Base-by-base conservation (phyloP, 768 basidiomycete species). In the Hydnomerulius pinastri region DNA sequence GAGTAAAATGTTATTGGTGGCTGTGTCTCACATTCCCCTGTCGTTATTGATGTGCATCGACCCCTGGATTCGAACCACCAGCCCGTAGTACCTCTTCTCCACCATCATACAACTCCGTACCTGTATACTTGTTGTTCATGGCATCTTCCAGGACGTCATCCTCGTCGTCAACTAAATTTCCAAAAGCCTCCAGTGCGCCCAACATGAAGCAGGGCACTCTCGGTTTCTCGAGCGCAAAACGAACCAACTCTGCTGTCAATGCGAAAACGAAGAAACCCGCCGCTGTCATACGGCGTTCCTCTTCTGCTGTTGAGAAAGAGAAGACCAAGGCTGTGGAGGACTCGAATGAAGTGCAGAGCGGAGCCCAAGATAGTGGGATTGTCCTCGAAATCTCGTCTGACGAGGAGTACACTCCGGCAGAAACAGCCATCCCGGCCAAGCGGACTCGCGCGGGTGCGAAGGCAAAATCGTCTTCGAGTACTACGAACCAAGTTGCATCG, bases 181-280 rank as follows among this genome's bases (percentile, higher is more conserved):
- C 32, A 40, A 29, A 18, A 39, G 15, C 15, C 10, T 23, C 15
- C 15, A 47, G 15, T 23, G 49, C 55, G 52, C 23, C 53, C 11
- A 56, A 60, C 25, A 51, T 77, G 48, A 79, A 73, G 53, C 82
- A 83, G 57, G 69, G 67, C 0, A 77, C 69, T 0, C 68, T 83
- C 7, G 59, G 64, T 0, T 83, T 82, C 48, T 49, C 73, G 0
- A 71, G 75, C 18, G 62, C 72, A 1, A 82, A 82, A 58, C 76
- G 77, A 30, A 75, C 72, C 6, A 68, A 66, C 1, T 71, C 72
- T 12, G 30, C 46, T 28, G 15, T 28, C 3, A 51, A 44, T 38
- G 51, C 33, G 20, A 68, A 69, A 38, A 27, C 46, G 7, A 56
- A 67, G 46, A 50, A 60, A 18, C 47, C 21, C 18, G 3, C 44